Evolutionary conservation across 2,329 filamentous ascomycete genomes (phyloP).

Genomic region (Hansfordia pulvinata): DNA sequence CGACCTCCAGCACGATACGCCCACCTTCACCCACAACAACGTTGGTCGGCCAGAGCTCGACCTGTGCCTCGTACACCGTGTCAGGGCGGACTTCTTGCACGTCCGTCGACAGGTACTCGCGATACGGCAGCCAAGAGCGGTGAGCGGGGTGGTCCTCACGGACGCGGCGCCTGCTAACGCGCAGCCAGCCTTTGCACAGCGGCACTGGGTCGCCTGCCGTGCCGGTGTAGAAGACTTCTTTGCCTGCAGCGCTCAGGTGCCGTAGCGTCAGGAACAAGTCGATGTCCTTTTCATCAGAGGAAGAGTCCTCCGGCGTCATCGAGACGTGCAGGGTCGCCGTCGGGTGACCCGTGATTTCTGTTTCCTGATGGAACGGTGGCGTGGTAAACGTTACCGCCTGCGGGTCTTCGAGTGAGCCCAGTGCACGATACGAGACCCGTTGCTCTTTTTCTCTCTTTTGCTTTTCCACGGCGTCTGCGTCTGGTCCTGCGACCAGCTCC

Average conservation of each 20-base stretch:
- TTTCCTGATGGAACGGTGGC: conserved; percentile 42
- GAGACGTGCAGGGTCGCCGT: conserved; percentile 52
- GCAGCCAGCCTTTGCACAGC: conserved; percentile 50
- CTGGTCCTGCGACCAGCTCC: no score
- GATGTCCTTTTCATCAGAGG: conserved; percentile 31
- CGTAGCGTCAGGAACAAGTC: conserved; percentile 51
- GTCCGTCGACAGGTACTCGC: conserved; percentile 44
- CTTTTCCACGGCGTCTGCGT: conserved; percentile 20
- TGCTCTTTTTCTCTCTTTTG: conserved; percentile 15
- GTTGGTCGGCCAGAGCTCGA: conserved; percentile 54
- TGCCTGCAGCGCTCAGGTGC: conserved; percentile 36
- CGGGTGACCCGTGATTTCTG: conserved; percentile 57
- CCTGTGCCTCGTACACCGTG: conserved; percentile 43
- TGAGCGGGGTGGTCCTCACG: conserved; percentile 35
- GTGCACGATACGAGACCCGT: conserved; percentile 43
- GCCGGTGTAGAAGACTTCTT: conserved; percentile 51
- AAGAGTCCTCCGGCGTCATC: conserved; percentile 35
- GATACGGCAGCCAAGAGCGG: conserved; percentile 37
- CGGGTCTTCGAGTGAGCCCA: conserved; percentile 40
- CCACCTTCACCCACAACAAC: conserved; percentile 36
- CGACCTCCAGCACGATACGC: conserved; percentile 30
- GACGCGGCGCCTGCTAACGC: conserved; percentile 40
- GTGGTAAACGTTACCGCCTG: conserved; percentile 45
- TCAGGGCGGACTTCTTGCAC: conserved; percentile 37
- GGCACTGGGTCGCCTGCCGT: conserved; percentile 51